Percentiles rank a stretch among this genome's conserved stretches.
Evolutionary conservation across 2,329 filamentous ascomycete genomes (phyloP).

Genomic region (Aspergillus sp.): DNA sequence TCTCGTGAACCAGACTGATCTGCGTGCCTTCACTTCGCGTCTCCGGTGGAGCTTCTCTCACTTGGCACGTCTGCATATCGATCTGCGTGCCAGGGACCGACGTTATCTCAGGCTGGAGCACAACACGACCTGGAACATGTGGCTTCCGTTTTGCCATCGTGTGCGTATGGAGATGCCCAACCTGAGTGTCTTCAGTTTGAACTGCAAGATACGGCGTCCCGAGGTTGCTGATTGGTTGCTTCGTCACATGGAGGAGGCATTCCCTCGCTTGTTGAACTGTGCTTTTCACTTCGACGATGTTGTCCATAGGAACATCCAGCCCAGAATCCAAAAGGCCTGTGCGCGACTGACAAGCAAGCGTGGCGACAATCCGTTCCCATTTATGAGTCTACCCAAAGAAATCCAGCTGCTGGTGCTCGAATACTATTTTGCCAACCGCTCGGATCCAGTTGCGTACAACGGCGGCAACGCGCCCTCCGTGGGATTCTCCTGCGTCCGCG

Average conservation of each 20-base stretch:
- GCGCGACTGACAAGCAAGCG: too few species aligned
- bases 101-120: conserved; percentile 13
- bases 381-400: conserved; percentile 18
- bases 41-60: conserved; percentile 9
- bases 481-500: not conserved
- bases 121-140: conserved; percentile 8
- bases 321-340: too few species aligned
- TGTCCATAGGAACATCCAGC: conserved; percentile 1
- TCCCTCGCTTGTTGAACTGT: conserved; percentile 15
- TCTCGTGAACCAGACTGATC: conserved; percentile 10
- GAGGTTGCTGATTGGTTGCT: conserved; percentile 12
- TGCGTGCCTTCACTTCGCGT: conserved; percentile 5
- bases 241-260: conserved; percentile 9
- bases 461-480: not conserved
- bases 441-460: conserved; percentile 8
- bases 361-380: conserved; percentile 11
- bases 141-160: conserved; percentile 14
- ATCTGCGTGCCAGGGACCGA: conserved; percentile 11
- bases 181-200: conserved; percentile 15
- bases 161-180: conserved; percentile 8
- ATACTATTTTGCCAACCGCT: conserved; percentile 8
- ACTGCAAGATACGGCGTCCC: conserved; percentile 13
- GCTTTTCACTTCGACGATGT: conserved; percentile 14
- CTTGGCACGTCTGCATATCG: conserved; percentile 13
- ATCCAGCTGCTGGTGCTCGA: conserved; percentile 19